These are phyloP conservation scores for Coprinopsis sp. DNA, from an alignment of 768 basidiomycete species.

Conservation along the genomic window DNA sequence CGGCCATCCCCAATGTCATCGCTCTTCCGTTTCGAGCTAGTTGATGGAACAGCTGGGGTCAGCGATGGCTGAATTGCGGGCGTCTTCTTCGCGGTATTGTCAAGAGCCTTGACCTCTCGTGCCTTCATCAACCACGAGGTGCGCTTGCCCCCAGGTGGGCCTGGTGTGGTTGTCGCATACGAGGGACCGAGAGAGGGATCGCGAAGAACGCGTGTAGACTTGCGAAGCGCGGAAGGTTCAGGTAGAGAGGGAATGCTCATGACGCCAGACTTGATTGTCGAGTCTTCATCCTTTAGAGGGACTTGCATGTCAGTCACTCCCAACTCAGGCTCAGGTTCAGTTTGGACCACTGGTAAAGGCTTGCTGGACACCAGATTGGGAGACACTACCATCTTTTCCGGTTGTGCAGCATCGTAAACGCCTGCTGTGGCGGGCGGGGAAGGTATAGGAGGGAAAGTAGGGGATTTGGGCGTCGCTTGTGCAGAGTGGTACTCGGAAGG, in stretches of 20 bases:
- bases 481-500: conserved; percentile 11
- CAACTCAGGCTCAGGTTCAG: not conserved
- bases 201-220: conserved; percentile 51
- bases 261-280: conserved; percentile 33
- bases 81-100: conserved; percentile 41
- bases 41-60: conserved; percentile 10
- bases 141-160: conserved; percentile 51
- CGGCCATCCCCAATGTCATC: conserved; percentile 35
- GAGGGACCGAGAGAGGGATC: conserved; percentile 37
- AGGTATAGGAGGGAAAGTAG: not conserved
- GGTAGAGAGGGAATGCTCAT: conserved; percentile 60
- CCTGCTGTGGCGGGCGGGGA: conserved; percentile 15
- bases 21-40: conserved; percentile 62
- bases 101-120: conserved; percentile 66
- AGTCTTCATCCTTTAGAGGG: conserved; percentile 13
- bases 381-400: not conserved
- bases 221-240: conserved; percentile 63
- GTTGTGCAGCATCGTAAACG: not conserved
- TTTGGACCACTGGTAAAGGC: not conserved
- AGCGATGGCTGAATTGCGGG: conserved; percentile 3
- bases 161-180: conserved; percentile 36
- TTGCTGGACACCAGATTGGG: not conserved
- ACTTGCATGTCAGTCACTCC: conserved; percentile 7
- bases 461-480: conserved; percentile 6
- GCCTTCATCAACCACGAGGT: conserved; percentile 82